Conservation (phyloP, 805 yeast genomes). For the Kockiozyma suomiensis region DNA sequence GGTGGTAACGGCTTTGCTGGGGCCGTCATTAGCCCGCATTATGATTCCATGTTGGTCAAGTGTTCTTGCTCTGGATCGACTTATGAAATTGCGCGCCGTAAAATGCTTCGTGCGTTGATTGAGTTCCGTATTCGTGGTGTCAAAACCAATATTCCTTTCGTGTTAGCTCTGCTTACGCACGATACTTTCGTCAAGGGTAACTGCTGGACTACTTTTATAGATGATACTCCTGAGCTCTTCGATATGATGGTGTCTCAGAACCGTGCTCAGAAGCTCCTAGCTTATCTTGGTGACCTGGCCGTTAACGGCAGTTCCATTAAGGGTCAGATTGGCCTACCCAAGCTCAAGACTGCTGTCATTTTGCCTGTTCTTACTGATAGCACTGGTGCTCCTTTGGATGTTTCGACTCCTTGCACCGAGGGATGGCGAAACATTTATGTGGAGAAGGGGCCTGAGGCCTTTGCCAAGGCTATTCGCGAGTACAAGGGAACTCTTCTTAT, state of each 20-base stretch:
- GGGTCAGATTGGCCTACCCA: slow-evolving; percentile 94
- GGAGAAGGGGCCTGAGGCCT: slow-evolving; percentile 83
- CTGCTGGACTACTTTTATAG: slow-evolving; percentile 98
- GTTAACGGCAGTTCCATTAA: slow-evolving; percentile 95
- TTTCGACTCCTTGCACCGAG: slow-evolving; percentile 58
- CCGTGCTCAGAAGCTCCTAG: slow-evolving; percentile 92
- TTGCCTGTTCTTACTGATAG: slow-evolving; percentile 73
- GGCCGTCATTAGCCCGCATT: slow-evolving; percentile 92
- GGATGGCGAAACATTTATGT: slow-evolving; percentile 94
- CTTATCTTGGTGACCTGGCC: slow-evolving; percentile 88
- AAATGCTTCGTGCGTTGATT: slow-evolving; percentile 94
- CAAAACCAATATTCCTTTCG: slow-evolving; percentile 95
- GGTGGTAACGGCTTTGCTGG: slow-evolving; percentile 99
- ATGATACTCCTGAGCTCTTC: slow-evolving; percentile 95
- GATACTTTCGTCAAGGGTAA: slow-evolving; percentile 81
- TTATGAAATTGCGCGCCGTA: slow-evolving; percentile 93
- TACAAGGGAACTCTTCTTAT: slow-evolving; percentile 87
- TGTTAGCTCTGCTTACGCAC: slow-evolving; percentile 86
- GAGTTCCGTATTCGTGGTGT: slow-evolving; percentile 99
- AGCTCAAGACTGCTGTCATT: slow-evolving; percentile 71
- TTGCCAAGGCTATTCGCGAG: slow-evolving; percentile 83
- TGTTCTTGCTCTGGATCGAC: slow-evolving; percentile 97
- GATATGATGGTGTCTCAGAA: slow-evolving; percentile 93
- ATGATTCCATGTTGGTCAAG: slow-evolving; percentile 97
- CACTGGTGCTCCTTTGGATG: slow-evolving; percentile 63